Conservation (phyloP, 2,329 filamentous ascomycete species). For the Myriosclerotinia curreyana region DNA sequence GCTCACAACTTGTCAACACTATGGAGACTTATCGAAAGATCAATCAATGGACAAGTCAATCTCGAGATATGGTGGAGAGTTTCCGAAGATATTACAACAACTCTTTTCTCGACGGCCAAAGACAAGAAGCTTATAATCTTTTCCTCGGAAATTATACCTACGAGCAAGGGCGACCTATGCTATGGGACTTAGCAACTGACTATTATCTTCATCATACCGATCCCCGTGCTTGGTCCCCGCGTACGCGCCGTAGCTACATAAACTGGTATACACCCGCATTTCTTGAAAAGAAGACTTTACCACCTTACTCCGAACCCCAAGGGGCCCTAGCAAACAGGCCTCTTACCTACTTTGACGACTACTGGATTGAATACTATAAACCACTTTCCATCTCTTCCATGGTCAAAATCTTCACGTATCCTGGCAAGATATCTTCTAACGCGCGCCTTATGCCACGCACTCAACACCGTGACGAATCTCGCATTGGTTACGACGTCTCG, state of each 20-base stretch:
- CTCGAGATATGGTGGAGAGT: constrained; percentile 97
- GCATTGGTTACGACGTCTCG: constrained; percentile 66
- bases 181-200: constrained; percentile 93
- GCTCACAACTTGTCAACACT: constrained; percentile 95
- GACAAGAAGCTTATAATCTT: constrained; percentile 96
- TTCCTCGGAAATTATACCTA: constrained; percentile 97
- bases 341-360: constrained; percentile 72
- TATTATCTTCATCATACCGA: constrained; percentile 93
- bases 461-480: constrained; percentile 64
- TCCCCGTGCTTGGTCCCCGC: constrained; percentile 68
- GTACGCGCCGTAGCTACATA: constrained; percentile 69
- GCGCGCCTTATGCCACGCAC: constrained; percentile 78
- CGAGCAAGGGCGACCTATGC: constrained; percentile 80
- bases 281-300: constrained; percentile 56
- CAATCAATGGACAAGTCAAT: constrained; percentile 98
- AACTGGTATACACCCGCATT: constrained; percentile 79
- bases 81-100: constrained; percentile 99
- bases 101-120: constrained; percentile 94
- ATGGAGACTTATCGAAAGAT: constrained; percentile 99
- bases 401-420: constrained; percentile 83
- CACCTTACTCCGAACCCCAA: constrained; percentile 29
- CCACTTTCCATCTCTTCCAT: constrained; percentile 85
- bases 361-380: constrained; percentile 96
- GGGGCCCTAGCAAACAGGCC: constrained; percentile 31
- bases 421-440: constrained; percentile 76